These are phyloP conservation scores for Entomortierella lignicola DNA, from an alignment of 192 early-diverging fungal genomes.

Conservation along the genomic window DNA sequence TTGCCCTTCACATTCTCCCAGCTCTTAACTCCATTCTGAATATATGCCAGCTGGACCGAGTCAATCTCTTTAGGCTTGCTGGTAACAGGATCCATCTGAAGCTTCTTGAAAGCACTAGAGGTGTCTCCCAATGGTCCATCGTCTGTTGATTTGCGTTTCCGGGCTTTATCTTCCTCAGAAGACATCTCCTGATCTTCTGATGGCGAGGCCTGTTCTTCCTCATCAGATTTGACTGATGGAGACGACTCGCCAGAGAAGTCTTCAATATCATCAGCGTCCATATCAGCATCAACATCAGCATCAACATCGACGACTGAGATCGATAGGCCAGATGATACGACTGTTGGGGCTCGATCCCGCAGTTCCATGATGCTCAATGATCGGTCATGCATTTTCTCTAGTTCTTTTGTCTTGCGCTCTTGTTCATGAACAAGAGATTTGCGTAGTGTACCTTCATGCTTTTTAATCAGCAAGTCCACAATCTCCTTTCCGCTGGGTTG, in stretches of 20 bases:
- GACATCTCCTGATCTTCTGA: background rate
- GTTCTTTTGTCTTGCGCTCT: constrained; percentile 18
- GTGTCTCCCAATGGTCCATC: background rate
- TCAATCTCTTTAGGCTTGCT: background rate
- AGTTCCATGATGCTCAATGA: constrained; percentile 25
- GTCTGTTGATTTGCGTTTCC: constrained; percentile 17
- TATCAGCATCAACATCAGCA: background rate
- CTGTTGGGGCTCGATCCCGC: background rate
- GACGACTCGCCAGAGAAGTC: constrained; percentile 24
- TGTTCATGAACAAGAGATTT: constrained; percentile 11
- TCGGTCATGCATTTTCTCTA: constrained; percentile 7
- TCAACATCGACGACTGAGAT: background rate
- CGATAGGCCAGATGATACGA: background rate
- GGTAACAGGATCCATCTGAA: background rate
- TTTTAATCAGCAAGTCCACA: constrained; percentile 21
- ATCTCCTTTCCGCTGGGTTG: constrained; percentile 7
- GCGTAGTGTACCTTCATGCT: constrained; percentile 11
- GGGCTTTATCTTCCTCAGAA: background rate
- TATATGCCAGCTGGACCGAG: background rate
- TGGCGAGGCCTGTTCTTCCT: background rate
- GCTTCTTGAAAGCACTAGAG: background rate
- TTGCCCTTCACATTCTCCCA: constrained; percentile 16
- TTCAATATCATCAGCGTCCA: constrained; percentile 13
- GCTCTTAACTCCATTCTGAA: constrained; percentile 16
- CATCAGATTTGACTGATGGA: constrained; percentile 13